phyloP scores from a whole-genome alignment of 2,329 filamentous ascomycete genomes.

The Diaporthe sp. region DNA sequence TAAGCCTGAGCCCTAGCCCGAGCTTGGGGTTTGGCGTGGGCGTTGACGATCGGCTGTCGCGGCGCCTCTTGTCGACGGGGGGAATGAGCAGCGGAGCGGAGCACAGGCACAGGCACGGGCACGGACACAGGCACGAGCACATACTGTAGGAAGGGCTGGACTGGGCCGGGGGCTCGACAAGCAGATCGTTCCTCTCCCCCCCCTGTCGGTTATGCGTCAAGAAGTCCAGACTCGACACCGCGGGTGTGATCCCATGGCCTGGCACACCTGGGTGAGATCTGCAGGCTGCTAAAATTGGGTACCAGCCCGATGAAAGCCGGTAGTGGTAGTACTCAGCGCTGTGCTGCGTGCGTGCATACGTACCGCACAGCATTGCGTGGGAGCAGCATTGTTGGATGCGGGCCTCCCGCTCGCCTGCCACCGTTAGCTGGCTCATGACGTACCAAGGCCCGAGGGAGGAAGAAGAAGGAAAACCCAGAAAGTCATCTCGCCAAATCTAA shows the following conservation, averaged over 20 bases:
- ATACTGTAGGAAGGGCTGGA: neutral
- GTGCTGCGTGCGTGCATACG: neutral
- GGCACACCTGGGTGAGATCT: slow-evolving; percentile 2
- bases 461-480: neutral
- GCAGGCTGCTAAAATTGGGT: slow-evolving; percentile 18
- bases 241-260: neutral
- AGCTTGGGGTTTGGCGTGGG: neutral
- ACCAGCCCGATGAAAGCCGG: slow-evolving; percentile 1
- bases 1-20: neutral
- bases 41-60: slow-evolving; percentile 9
- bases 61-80: slow-evolving; percentile 13
- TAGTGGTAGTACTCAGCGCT: neutral
- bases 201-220: slow-evolving; percentile 14
- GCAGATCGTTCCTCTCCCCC: neutral
- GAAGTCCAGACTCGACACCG: slow-evolving; percentile 3
- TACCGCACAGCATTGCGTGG: neutral
- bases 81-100: slow-evolving; percentile 14
- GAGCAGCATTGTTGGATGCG: neutral
- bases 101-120: neutral
- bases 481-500: slow-evolving; percentile 22
- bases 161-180: neutral
- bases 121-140: neutral
- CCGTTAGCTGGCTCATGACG: neutral
- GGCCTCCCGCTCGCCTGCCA: neutral
- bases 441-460: neutral